Conservation (phyloP, 768 basidiomycete species). For the Trametes villosa region DNA sequence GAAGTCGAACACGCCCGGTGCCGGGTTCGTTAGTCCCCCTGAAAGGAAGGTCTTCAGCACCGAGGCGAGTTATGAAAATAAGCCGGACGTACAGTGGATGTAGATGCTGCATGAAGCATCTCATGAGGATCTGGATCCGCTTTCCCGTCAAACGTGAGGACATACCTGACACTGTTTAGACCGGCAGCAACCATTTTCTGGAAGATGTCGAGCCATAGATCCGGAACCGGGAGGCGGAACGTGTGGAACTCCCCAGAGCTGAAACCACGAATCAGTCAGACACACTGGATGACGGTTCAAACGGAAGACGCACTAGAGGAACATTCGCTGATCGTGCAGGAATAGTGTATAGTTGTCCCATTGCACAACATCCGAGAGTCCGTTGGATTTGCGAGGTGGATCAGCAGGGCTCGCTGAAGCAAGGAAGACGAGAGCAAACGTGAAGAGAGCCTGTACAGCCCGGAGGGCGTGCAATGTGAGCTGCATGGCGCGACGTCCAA, state of each 20-base stretch:
- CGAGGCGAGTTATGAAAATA: not conserved
- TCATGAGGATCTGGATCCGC: not conserved
- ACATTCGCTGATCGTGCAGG: constrained; percentile 69
- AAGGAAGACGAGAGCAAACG: no score
- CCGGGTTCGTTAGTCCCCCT: constrained; percentile 72
- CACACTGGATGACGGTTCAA: not conserved
- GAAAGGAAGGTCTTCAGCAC: not conserved
- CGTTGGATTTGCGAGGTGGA: constrained; percentile 33
- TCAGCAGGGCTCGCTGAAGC: no score
- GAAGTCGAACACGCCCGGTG: constrained; percentile 76
- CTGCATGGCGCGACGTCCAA: no score
- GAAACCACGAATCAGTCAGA: not conserved
- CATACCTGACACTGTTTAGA: constrained; percentile 67
- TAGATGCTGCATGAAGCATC: constrained; percentile 49
- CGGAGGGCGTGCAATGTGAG: no score
- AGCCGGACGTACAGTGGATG: constrained; percentile 55
- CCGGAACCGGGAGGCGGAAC: constrained; percentile 79
- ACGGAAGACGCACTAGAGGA: constrained; percentile 62
- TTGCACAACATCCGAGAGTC: constrained; percentile 43
- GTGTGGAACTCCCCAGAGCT: constrained; percentile 89
- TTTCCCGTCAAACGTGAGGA: not conserved
- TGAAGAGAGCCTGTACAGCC: no score
- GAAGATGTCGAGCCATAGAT: constrained; percentile 81
- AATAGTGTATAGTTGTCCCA: constrained; percentile 78
- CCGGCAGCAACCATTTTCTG: constrained; percentile 84